Conservation (phyloP, 441 rosid genomes). For the Mallotus repandus region DNA sequence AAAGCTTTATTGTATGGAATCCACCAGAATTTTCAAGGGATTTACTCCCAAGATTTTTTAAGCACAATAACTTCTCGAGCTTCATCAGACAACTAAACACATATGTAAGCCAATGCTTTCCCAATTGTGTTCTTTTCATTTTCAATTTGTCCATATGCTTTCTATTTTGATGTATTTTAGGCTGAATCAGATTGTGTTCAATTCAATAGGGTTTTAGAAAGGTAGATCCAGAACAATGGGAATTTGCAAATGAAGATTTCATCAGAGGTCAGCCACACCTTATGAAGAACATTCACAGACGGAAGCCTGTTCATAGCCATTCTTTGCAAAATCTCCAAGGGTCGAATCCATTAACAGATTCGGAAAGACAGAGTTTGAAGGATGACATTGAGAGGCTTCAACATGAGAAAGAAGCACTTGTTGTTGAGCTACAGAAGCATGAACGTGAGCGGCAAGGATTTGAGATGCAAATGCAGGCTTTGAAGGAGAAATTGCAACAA, state of each 20-base stretch:
- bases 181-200: conserved; percentile 20
- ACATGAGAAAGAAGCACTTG: conserved; percentile 55
- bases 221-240: conserved; percentile 87
- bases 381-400: conserved; percentile 65
- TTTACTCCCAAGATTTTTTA: conserved; percentile 83
- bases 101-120: conserved; percentile 58
- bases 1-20: conserved; percentile 81
- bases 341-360: conserved; percentile 44
- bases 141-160: not conserved
- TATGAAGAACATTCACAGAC: conserved; percentile 85
- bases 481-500: conserved; percentile 61
- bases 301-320: conserved; percentile 94
- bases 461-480: conserved; percentile 49
- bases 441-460: conserved; percentile 55
- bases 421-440: conserved; percentile 49
- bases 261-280: conserved; percentile 65
- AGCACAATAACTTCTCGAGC: conserved; percentile 92
- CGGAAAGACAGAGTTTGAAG: conserved; percentile 62
- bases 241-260: conserved; percentile 86
- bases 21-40: conserved; percentile 69
- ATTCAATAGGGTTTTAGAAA: conserved; percentile 77
- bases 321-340: conserved; percentile 62
- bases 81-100: conserved; percentile 97
- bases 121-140: not conserved
- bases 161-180: not conserved